Percentiles rank a stretch among this genome's conserved stretches.
Evolutionary conservation across 768 basidiomycete genomes (phyloP).

Genomic region (Podaxis sp.): DNA sequence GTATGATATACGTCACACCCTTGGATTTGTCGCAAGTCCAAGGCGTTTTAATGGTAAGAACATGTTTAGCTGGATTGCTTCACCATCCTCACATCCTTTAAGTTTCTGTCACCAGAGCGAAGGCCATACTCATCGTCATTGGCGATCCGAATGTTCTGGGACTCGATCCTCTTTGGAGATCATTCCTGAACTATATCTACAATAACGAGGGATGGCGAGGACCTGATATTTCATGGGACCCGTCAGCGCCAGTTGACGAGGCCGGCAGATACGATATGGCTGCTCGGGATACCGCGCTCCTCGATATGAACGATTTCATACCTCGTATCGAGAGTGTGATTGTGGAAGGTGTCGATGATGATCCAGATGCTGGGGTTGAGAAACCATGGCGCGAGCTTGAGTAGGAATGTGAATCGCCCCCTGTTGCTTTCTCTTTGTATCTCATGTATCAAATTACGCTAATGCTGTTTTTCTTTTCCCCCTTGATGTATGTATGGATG

Average conservation of each 20-base stretch:
- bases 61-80: background rate
- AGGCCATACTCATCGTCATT: slow-evolving; percentile 54
- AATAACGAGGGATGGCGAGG: slow-evolving; percentile 52
- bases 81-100: background rate
- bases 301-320: slow-evolving; percentile 37
- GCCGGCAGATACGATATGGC: slow-evolving; percentile 35
- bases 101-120: slow-evolving; percentile 62
- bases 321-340: slow-evolving; percentile 30
- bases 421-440: too few relatives aligned
- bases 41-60: slow-evolving; percentile 55
- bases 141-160: slow-evolving; percentile 57
- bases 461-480: too few relatives aligned
- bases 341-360: slow-evolving; percentile 22
- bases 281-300: slow-evolving; percentile 23
- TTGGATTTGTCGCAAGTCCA: slow-evolving; percentile 58
- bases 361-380: slow-evolving; percentile 33
- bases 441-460: too few relatives aligned
- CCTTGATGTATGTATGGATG: too few relatives aligned
- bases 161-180: slow-evolving; percentile 59
- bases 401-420: slow-evolving; percentile 12
- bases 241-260: slow-evolving; percentile 28
- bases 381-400: slow-evolving; percentile 38
- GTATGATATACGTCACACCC: slow-evolving; percentile 49
- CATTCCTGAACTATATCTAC: slow-evolving; percentile 54
- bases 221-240: slow-evolving; percentile 46